Evolutionary conservation across 2,329 filamentous ascomycete genomes (phyloP).

Genomic region (Elsinoe arachidis): DNA sequence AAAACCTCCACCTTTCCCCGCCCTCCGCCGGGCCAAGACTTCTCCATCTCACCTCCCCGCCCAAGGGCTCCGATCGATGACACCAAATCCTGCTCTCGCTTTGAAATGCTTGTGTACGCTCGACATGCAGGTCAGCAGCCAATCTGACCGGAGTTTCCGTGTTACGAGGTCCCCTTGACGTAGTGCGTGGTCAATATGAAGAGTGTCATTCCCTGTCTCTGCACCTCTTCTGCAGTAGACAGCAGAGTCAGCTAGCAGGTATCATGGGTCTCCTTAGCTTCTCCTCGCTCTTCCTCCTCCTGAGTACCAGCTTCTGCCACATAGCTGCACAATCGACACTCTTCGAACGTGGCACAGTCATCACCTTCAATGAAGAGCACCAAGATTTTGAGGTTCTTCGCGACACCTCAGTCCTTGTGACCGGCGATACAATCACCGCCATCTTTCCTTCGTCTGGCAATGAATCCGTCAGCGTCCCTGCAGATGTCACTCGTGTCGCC

Average conservation of each 20-base stretch:
- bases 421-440: neutral
- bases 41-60: too few relatives aligned
- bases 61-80: too few relatives aligned
- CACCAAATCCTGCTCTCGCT: too few relatives aligned
- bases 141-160: neutral
- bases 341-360: conserved; percentile 11
- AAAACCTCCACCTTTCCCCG: too few relatives aligned
- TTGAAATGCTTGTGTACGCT: too few relatives aligned
- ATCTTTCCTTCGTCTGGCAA: neutral
- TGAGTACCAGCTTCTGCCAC: neutral
- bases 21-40: too few relatives aligned
- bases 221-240: neutral
- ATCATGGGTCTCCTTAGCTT: neutral
- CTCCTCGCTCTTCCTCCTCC: neutral
- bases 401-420: conserved; percentile 6
- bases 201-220: too few relatives aligned
- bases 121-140: neutral
- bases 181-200: neutral
- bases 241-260: neutral
- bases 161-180: neutral
- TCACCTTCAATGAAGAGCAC: conserved; percentile 11
- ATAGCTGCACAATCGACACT: neutral
- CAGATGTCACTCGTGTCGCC: conserved; percentile 33
- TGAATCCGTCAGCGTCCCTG: neutral
- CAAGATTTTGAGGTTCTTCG: neutral